Evolutionary conservation across 2,329 filamentous ascomycete species (phyloP).

Genomic region (Ophiostoma perfectum): DNA sequence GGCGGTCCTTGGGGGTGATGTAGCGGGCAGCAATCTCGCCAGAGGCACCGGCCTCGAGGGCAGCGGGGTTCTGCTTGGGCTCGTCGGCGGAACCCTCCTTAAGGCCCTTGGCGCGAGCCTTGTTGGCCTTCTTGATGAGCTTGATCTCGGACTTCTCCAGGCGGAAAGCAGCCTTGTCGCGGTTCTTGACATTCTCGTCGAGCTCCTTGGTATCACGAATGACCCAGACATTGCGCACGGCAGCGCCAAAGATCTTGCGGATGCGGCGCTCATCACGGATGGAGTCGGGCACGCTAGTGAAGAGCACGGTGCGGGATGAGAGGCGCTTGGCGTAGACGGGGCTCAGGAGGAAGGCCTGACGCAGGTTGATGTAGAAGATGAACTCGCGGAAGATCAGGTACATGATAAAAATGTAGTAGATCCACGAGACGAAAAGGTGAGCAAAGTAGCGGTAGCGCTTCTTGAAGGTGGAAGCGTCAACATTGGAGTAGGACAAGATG

Average conservation of each 20-base stretch:
- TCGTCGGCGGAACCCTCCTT: conserved; percentile 37
- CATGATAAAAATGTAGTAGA: conserved; percentile 83
- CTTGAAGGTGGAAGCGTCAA: conserved; percentile 47
- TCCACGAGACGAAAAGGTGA: conserved; percentile 71
- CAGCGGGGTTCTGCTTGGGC: conserved; percentile 28
- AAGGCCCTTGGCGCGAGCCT: conserved; percentile 59
- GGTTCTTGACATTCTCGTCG: conserved; percentile 72
- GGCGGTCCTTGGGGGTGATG: conserved; percentile 67
- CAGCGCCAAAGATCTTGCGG: conserved; percentile 72
- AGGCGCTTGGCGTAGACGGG: conserved; percentile 77
- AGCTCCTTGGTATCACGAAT: conserved; percentile 70
- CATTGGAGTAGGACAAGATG: conserved; percentile 71
- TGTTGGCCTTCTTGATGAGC: conserved; percentile 74
- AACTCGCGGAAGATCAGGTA: conserved; percentile 85
- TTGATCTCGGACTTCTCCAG: conserved; percentile 84
- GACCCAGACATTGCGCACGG: conserved; percentile 81
- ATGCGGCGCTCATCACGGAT: conserved; percentile 75
- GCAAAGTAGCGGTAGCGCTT: conserved; percentile 68
- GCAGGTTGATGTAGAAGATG: conserved; percentile 89
- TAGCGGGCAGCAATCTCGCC: conserved; percentile 68
- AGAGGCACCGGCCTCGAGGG: conserved; percentile 59
- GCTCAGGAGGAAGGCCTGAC: conserved; percentile 85
- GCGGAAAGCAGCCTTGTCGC: conserved; percentile 72
- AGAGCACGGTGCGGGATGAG: conserved; percentile 86
- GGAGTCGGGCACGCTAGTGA: conserved; percentile 72